These are phyloP conservation scores for Pichia sp. DNA, from an alignment of 1,139 yeast genomes.

Conservation along the genomic window DNA sequence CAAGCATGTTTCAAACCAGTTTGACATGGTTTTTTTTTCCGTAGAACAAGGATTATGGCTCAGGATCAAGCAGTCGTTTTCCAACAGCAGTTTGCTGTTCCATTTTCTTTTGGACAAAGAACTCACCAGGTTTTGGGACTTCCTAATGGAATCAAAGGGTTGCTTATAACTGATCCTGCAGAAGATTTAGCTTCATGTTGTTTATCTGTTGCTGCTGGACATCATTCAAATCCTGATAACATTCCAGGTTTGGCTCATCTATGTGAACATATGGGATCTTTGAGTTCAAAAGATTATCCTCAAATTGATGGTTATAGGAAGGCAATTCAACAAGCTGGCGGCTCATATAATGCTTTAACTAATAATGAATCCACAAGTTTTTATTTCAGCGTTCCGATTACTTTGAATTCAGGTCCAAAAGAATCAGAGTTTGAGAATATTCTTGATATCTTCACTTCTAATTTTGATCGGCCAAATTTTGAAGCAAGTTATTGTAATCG, in stretches of 20 bases:
- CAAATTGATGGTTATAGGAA: slow-evolving; percentile 41
- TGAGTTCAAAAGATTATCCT: slow-evolving; percentile 53
- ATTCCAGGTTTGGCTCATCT: slow-evolving; percentile 64
- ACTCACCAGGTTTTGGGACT: slow-evolving; percentile 40
- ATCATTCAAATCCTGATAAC: slow-evolving; percentile 52
- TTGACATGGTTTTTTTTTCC: background rate
- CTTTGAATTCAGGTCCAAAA: background rate
- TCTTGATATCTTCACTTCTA: slow-evolving; percentile 45
- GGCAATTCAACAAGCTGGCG: slow-evolving; percentile 42
- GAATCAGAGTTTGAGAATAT: slow-evolving; percentile 37
- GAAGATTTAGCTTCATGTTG: slow-evolving; percentile 41
- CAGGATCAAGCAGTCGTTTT: background rate
- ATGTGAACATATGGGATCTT: slow-evolving; percentile 62
- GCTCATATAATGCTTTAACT: slow-evolving; percentile 59
- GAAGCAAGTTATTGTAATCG: slow-evolving; percentile 35
- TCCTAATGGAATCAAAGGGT: slow-evolving; percentile 45
- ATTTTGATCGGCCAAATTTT: slow-evolving; percentile 47
- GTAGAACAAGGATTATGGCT: background rate
- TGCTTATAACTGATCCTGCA: slow-evolving; percentile 54
- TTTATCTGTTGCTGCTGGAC: slow-evolving; percentile 54
- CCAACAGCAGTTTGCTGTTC: slow-evolving; percentile 27
- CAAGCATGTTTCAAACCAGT: background rate
- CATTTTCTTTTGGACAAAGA: slow-evolving; percentile 27
- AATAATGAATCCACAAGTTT: slow-evolving; percentile 58
- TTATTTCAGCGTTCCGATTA: slow-evolving; percentile 51